These are phyloP conservation scores for Penicillium sp. DNA, from an alignment of 2,329 filamentous ascomycete genomes.

Conservation along the genomic window DNA sequence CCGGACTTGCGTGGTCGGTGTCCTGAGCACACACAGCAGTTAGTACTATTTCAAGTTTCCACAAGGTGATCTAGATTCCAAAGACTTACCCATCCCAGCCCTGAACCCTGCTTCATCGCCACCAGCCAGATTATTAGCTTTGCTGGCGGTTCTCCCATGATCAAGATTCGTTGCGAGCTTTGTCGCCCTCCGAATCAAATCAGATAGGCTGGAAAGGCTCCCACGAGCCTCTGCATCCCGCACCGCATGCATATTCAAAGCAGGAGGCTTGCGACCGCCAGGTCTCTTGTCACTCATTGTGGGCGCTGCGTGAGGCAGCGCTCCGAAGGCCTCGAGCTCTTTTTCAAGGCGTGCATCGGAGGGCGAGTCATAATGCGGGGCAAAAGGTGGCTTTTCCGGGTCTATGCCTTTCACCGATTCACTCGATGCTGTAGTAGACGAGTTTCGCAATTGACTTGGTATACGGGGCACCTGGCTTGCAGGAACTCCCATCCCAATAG, in stretches of 20 bases:
- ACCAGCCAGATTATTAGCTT: slow-evolving; percentile 49
- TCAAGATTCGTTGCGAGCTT: slow-evolving; percentile 84
- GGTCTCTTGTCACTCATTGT: slow-evolving; percentile 44
- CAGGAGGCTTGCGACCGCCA: slow-evolving; percentile 57
- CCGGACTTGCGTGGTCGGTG: slow-evolving; percentile 45
- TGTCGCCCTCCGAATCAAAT: slow-evolving; percentile 86
- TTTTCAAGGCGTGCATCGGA: slow-evolving; percentile 22
- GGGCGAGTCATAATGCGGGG: slow-evolving; percentile 14
- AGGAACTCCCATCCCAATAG: slow-evolving; percentile 1
- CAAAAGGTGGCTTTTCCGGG: slow-evolving; percentile 35
- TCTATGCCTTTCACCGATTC: slow-evolving; percentile 24
- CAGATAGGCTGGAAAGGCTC: slow-evolving; percentile 86
- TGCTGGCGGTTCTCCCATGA: slow-evolving; percentile 67
- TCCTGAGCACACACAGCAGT: slow-evolving; percentile 11
- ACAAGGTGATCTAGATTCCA: not conserved
- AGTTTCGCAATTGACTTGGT: slow-evolving; percentile 11
- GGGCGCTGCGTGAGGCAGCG: slow-evolving; percentile 29
- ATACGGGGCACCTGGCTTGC: not conserved
- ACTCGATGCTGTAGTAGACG: slow-evolving; percentile 19
- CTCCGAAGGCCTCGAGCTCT: slow-evolving; percentile 15
- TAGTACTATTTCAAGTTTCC: not conserved
- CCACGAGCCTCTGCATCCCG: slow-evolving; percentile 77
- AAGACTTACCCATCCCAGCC: slow-evolving; percentile 26
- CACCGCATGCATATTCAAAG: slow-evolving; percentile 78
- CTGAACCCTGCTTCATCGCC: slow-evolving; percentile 33